These are phyloP conservation scores for Colletotrichum sp. DNA, from an alignment of 2,329 filamentous ascomycete genomes.

Conservation along the genomic window DNA sequence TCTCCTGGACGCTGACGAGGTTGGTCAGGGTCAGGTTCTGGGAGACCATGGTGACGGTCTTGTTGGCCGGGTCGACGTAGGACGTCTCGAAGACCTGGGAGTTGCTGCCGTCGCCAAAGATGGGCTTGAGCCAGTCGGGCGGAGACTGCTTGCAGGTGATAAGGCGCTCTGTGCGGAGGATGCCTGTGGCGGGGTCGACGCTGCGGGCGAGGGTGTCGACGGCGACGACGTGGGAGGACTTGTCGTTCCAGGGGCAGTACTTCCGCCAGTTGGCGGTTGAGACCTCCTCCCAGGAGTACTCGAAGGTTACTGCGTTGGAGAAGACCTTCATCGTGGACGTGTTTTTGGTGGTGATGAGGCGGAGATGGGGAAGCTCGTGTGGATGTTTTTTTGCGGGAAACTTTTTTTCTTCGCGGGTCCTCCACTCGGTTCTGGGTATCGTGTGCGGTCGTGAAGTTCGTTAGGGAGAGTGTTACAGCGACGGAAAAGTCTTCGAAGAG, in stretches of 20 bases:
- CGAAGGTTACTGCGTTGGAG: slow-evolving; percentile 84
- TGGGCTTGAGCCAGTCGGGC: slow-evolving; percentile 79
- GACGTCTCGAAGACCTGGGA: slow-evolving; percentile 89
- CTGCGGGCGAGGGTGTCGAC: slow-evolving; percentile 87
- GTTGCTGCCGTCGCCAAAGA: slow-evolving; percentile 83
- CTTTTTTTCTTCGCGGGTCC: neutral
- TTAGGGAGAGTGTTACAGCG: neutral
- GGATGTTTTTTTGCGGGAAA: neutral
- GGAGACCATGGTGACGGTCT: slow-evolving; percentile 95
- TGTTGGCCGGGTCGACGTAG: slow-evolving; percentile 83
- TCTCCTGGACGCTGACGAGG: slow-evolving; percentile 90
- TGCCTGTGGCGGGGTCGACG: slow-evolving; percentile 61
- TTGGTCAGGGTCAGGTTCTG: slow-evolving; percentile 95
- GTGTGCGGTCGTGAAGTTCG: neutral
- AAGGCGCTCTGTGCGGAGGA: slow-evolving; percentile 66
- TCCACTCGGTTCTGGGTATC: neutral
- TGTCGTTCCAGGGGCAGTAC: slow-evolving; percentile 98
- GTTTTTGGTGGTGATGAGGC: neutral
- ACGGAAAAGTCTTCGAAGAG: neutral
- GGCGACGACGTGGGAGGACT: slow-evolving; percentile 94
- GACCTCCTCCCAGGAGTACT: slow-evolving; percentile 99
- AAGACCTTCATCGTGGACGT: slow-evolving; percentile 85
- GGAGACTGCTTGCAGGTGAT: slow-evolving; percentile 68
- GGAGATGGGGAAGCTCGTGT: neutral
- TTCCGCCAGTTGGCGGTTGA: slow-evolving; percentile 98